A percentile compares a stretch with the other conserved stretches of the same genome.
Evolutionary conservation across 352 stramenopile genomes (phyloP).

Genomic region (Phytophthora sojae): DNA sequence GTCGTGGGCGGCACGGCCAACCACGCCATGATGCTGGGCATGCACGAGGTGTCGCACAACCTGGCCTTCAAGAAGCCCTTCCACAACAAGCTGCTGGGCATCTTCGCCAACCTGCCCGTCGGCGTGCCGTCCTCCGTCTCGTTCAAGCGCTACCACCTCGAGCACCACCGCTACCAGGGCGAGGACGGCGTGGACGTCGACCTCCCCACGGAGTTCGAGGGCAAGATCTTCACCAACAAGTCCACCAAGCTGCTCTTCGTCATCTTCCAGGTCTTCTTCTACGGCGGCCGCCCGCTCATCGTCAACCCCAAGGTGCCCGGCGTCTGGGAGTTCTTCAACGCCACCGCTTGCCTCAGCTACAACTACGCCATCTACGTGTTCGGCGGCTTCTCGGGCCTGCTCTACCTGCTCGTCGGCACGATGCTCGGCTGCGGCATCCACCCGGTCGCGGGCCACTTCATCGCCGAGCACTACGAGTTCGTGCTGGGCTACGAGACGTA

Average conservation of each 20-base stretch:
- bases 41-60: slow-evolving; percentile 98
- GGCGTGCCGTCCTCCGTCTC: slow-evolving; percentile 91
- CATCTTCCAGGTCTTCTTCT: slow-evolving; percentile 94
- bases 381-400: slow-evolving; percentile 83
- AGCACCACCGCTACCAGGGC: slow-evolving; percentile 97
- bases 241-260: slow-evolving; percentile 93
- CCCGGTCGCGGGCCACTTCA: slow-evolving; percentile 97
- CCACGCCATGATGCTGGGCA: slow-evolving; percentile 95
- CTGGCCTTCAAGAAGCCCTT: slow-evolving; percentile 93
- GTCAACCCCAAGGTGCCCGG: slow-evolving; percentile 92
- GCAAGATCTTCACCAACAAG: slow-evolving; percentile 89
- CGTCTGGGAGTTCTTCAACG: slow-evolving; percentile 92
- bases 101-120: slow-evolving; percentile 95
- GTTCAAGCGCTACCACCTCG: slow-evolving; percentile 98
- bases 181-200: slow-evolving; percentile 95
- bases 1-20: slow-evolving; percentile 93
- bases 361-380: slow-evolving; percentile 83
- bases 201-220: slow-evolving; percentile 93
- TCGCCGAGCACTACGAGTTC: slow-evolving; percentile 98
- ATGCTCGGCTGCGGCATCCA: slow-evolving; percentile 94
- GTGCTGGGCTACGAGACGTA: slow-evolving; percentile 96
- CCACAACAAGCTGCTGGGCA: slow-evolving; percentile 91
- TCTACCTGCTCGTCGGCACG: slow-evolving; percentile 94
- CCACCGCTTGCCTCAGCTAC: slow-evolving; percentile 82
- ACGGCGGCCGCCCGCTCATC: slow-evolving; percentile 93